Conservation (phyloP, 2,329 filamentous ascomycete species). For the Pochonia chlamydosporia region DNA sequence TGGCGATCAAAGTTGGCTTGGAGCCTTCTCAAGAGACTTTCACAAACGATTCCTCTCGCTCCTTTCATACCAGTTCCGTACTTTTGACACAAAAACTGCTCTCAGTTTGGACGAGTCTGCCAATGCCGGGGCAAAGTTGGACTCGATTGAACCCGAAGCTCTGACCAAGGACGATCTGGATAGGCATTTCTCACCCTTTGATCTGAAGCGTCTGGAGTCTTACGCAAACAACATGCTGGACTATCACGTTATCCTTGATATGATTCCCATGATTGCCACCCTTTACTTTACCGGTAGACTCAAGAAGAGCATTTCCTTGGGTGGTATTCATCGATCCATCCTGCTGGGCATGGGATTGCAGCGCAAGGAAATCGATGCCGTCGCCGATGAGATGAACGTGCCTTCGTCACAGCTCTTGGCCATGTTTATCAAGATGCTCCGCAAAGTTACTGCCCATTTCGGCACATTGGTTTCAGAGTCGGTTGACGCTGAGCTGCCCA, state of each 20-base stretch:
- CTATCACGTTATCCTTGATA: slow-evolving; percentile 93
- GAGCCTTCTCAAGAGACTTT: slow-evolving; percentile 88
- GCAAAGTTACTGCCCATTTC: slow-evolving; percentile 80
- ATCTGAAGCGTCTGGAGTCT: slow-evolving; percentile 88
- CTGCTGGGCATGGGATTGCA: slow-evolving; percentile 89
- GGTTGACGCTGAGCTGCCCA: slow-evolving; percentile 60
- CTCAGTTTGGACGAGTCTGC: slow-evolving; percentile 87
- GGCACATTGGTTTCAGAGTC: slow-evolving; percentile 68
- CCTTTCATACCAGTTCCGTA: slow-evolving; percentile 86
- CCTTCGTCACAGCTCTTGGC: slow-evolving; percentile 76
- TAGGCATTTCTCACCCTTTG: slow-evolving; percentile 75
- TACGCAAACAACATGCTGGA: slow-evolving; percentile 97
- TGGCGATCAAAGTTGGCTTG: slow-evolving; percentile 77
- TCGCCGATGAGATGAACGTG: slow-evolving; percentile 73
- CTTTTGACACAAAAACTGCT: slow-evolving; percentile 71
- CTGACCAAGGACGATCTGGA: slow-evolving; percentile 75
- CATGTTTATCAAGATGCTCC: slow-evolving; percentile 95
- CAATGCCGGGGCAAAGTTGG: slow-evolving; percentile 62
- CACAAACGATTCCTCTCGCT: slow-evolving; percentile 87
- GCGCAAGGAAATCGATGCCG: slow-evolving; percentile 74
- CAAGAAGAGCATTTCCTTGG: slow-evolving; percentile 60
- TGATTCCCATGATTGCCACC: slow-evolving; percentile 74
- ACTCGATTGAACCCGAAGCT: slow-evolving; percentile 41
- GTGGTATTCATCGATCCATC: slow-evolving; percentile 78
- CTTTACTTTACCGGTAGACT: slow-evolving; percentile 83